Conservation (phyloP, 1,284 basidiomycete genomes). For the Ganoderma lingzhi region DNA sequence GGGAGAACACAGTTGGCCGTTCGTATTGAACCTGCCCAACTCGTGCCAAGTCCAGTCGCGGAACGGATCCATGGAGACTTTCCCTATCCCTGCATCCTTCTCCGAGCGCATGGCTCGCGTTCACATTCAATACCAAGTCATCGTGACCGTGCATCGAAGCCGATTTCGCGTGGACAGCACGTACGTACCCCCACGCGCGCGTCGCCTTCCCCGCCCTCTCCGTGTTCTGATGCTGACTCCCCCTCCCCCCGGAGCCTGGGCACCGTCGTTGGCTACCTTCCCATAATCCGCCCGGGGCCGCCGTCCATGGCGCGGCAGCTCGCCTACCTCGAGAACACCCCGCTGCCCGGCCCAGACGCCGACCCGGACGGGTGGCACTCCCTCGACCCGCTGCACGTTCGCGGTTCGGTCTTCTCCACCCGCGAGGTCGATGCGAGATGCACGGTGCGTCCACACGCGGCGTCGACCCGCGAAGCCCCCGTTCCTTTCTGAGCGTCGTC, state of each 20-base stretch:
- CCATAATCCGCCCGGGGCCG: slow-evolving; percentile 48
- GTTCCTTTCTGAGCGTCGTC: neutral
- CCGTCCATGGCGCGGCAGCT: slow-evolving; percentile 56
- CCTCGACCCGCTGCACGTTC: slow-evolving; percentile 47
- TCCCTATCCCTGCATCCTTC: slow-evolving; percentile 54
- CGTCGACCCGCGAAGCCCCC: neutral
- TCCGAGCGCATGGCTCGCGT: slow-evolving; percentile 56
- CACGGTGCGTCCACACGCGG: slow-evolving; percentile 28
- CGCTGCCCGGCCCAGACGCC: slow-evolving; percentile 52
- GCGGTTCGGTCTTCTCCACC: slow-evolving; percentile 54
- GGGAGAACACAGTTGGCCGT: slow-evolving; percentile 55
- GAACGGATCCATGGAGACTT: slow-evolving; percentile 32
- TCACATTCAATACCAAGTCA: slow-evolving; percentile 60
- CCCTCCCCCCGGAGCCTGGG: slow-evolving; percentile 19
- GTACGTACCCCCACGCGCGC: slow-evolving; percentile 25
- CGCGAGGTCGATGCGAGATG: slow-evolving; percentile 39
- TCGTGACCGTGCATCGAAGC: slow-evolving; percentile 48
- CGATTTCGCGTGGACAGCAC: slow-evolving; percentile 36
- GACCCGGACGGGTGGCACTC: slow-evolving; percentile 60
- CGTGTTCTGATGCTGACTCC: neutral
- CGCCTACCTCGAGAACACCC: slow-evolving; percentile 53
- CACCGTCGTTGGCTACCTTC: slow-evolving; percentile 49
- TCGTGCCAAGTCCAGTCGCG: slow-evolving; percentile 37
- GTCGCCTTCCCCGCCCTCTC: neutral
- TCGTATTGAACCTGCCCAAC: slow-evolving; percentile 51